A percentile compares a stretch with the other conserved stretches of the same genome.
Evolutionary conservation across 2,329 filamentous ascomycete species (phyloP).

Genomic region (Xylaria digitata): DNA sequence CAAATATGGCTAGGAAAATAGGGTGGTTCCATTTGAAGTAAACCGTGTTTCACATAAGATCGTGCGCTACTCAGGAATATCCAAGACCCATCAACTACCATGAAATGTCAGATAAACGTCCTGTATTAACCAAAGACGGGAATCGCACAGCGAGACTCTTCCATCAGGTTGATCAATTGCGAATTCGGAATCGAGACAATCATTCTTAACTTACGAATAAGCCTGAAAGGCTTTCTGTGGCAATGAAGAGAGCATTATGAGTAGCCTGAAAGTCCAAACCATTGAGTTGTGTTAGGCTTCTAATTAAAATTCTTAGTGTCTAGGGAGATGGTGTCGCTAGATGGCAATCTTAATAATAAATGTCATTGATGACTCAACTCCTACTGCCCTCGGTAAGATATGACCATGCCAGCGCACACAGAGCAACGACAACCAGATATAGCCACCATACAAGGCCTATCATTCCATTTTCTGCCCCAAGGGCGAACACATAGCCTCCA

Average conservation of each 20-base stretch:
- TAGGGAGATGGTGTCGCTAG: neutral
- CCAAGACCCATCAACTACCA: neutral
- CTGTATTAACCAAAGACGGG: neutral
- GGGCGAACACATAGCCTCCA: conserved; percentile 48
- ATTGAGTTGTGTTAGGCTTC: neutral
- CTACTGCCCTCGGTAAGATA: conserved; percentile 41
- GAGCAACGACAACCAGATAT: conserved; percentile 45
- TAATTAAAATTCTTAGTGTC: neutral
- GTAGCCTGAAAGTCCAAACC: no score
- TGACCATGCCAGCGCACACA: conserved; percentile 48
- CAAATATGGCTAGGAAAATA: neutral
- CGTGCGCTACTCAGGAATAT: neutral
- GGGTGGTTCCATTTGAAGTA: neutral
- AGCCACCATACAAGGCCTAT: conserved; percentile 50
- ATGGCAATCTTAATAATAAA: conserved; percentile 8
- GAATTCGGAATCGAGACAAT: no score
- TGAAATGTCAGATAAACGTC: neutral
- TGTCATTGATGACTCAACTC: neutral
- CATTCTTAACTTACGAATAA: no score
- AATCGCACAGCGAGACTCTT: neutral
- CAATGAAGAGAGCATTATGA: no score
- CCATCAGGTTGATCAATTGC: neutral
- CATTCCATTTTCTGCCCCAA: conserved; percentile 44
- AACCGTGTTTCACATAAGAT: neutral
- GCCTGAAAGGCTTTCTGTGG: no score